Conservation (phyloP, 768 basidiomycete genomes). For the Naganishia randhawae region DNA sequence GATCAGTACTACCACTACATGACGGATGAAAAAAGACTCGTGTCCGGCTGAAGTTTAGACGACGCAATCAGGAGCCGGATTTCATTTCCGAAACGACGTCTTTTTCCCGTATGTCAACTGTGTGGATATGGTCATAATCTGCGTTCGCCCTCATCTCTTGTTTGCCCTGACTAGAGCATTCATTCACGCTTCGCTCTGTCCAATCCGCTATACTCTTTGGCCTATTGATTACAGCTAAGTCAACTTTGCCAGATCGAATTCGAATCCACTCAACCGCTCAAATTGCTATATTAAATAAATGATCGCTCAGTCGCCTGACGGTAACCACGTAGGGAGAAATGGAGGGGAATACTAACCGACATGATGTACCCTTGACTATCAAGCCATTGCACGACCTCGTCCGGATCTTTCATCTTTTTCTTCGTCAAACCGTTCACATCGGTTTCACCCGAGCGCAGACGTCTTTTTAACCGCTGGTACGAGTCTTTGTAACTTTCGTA, state of each 20-base stretch:
- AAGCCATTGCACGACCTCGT: conserved; percentile 44
- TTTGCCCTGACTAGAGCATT: not conserved
- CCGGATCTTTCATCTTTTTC: conserved; percentile 35
- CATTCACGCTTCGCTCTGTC: not conserved
- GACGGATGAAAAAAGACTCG: too few species aligned
- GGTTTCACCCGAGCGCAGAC: conserved; percentile 59
- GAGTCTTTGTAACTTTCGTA: conserved; percentile 35
- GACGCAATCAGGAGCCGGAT: too few species aligned
- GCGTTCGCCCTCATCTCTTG: too few species aligned
- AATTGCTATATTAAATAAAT: not conserved
- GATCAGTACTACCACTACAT: too few species aligned
- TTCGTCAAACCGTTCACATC: conserved; percentile 21
- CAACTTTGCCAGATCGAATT: conserved; percentile 13
- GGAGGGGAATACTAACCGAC: conserved; percentile 31
- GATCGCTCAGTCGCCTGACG: not conserved
- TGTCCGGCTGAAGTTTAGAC: too few species aligned
- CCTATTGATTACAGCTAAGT: too few species aligned
- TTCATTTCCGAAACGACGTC: too few species aligned
- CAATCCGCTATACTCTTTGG: not conserved
- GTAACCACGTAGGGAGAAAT: too few species aligned
- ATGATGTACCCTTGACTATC: conserved; percentile 38
- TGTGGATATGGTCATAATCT: too few species aligned
- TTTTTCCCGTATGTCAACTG: too few species aligned
- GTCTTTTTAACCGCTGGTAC: conserved; percentile 44
- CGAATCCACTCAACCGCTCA: conserved; percentile 15